Conservation (phyloP, 2,329 filamentous ascomycete genomes). For the Tricladium varicosporioides region DNA sequence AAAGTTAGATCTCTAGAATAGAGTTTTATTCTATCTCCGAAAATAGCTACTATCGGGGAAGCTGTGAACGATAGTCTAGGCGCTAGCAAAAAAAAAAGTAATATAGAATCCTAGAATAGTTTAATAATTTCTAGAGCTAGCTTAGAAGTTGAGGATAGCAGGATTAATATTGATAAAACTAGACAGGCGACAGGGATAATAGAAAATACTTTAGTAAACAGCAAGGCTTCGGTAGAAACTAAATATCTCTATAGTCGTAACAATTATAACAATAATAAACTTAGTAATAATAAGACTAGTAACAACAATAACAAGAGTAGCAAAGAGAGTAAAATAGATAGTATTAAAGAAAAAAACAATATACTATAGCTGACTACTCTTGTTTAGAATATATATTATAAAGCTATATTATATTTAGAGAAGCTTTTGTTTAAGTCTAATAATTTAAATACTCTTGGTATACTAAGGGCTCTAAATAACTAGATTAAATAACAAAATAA, state of each 20-base stretch:
- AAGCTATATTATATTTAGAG: not conserved
- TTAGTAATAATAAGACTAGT: not conserved
- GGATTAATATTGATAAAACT: not conserved
- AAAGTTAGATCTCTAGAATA: not conserved
- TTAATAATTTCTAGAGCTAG: not conserved
- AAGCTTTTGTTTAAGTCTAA: not conserved
- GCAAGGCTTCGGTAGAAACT: not conserved
- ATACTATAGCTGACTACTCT: not conserved
- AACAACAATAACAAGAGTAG: not conserved
- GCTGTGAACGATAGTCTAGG: not conserved
- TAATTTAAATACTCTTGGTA: not conserved
- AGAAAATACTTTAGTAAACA: not conserved
- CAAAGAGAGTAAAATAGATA: not conserved
- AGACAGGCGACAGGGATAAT: not conserved
- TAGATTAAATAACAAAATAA: not conserved
- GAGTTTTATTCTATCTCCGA: not conserved
- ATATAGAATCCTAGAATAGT: not conserved
- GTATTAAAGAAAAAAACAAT: not conserved
- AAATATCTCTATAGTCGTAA: not conserved
- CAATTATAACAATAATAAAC: not conserved
- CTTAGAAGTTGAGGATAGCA: not conserved
- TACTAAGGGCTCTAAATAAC: not conserved
- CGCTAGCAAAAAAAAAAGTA: not conserved
- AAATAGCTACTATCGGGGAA: not conserved
- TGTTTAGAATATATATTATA: not conserved